Conservation (phyloP, 2,329 filamentous ascomycete genomes). For the Trichophaea hybrida region DNA sequence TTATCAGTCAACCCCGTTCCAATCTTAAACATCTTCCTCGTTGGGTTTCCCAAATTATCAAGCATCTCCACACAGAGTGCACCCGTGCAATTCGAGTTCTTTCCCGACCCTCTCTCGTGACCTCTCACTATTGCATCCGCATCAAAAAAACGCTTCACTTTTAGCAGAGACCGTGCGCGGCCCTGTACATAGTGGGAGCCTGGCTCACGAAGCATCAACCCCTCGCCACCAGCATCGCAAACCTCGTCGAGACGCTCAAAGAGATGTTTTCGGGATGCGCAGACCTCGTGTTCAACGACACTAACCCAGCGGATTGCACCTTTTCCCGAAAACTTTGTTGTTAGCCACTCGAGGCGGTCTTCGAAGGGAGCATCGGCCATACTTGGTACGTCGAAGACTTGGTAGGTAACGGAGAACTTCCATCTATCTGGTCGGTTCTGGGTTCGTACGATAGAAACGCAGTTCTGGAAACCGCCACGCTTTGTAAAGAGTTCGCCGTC, state of each 20-base stretch:
- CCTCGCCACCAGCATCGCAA: conserved; percentile 22
- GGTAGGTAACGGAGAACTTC: conserved; percentile 27
- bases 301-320: conserved; percentile 23
- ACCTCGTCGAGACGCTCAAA: conserved; percentile 23
- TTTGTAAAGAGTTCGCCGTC: conserved; percentile 27
- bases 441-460: conserved; percentile 26
- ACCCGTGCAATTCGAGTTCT: conserved; percentile 24
- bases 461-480: conserved; percentile 26
- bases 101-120: conserved; percentile 25
- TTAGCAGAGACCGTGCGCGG: conserved; percentile 24
- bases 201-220: conserved; percentile 26
- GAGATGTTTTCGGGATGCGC: conserved; percentile 21
- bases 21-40: conserved; percentile 26
- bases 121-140: conserved; percentile 27
- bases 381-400: conserved; percentile 26
- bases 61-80: conserved; percentile 27
- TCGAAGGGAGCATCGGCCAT: conserved; percentile 24
- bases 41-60: conserved; percentile 21
- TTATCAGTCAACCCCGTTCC: conserved; percentile 26
- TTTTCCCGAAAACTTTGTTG: conserved; percentile 12
- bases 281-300: conserved; percentile 23
- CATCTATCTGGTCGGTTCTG: conserved; percentile 23
- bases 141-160: conserved; percentile 27
- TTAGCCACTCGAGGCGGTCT: conserved; percentile 19
- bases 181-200: conserved; percentile 23